Evolutionary conservation across 768 basidiomycete species (phyloP).

Genomic region (Mrakia hoshinonis): DNA sequence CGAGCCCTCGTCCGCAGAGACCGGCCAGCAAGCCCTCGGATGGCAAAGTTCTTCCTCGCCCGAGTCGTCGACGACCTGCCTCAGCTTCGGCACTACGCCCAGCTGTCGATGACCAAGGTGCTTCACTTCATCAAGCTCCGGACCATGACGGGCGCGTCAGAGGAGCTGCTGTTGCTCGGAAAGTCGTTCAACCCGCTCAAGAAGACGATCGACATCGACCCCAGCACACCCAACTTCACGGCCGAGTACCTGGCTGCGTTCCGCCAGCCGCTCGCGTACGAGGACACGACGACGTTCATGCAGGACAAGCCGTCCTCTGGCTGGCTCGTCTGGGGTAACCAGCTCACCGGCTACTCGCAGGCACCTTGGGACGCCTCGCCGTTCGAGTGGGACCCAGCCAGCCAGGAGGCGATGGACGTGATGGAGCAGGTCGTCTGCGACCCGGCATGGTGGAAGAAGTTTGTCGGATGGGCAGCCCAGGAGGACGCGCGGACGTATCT

Average conservation of each 20-base stretch:
- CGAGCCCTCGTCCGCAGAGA: conserved; percentile 27
- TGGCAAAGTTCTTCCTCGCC: conserved; percentile 27
- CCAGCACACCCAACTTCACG: conserved; percentile 7
- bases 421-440: conserved; percentile 14
- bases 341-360: conserved; percentile 21
- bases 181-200: conserved; percentile 25
- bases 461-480: conserved; percentile 65
- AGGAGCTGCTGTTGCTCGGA: conserved; percentile 45
- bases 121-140: conserved; percentile 65
- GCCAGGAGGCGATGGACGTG: conserved; percentile 8
- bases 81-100: conserved; percentile 28
- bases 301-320: conserved; percentile 26
- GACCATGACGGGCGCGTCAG: conserved; percentile 54
- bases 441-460: conserved; percentile 30
- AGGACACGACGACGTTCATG: conserved; percentile 25
- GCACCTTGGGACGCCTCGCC: conserved; percentile 18
- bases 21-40: conserved; percentile 12
- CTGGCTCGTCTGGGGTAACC: conserved; percentile 29
- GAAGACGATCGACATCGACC: conserved; percentile 4
- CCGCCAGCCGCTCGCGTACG: conserved; percentile 10
- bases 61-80: conserved; percentile 24
- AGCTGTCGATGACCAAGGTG: conserved; percentile 51
- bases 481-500: conserved; percentile 50
- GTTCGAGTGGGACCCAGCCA: conserved; percentile 28
- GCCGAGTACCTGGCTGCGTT: conserved; percentile 18